Evolutionary conservation across 192 early-diverging fungal genomes (phyloP), one percentile per base, ranked within the genome.

Genomic region (Allomyces arbusculus): DNA sequence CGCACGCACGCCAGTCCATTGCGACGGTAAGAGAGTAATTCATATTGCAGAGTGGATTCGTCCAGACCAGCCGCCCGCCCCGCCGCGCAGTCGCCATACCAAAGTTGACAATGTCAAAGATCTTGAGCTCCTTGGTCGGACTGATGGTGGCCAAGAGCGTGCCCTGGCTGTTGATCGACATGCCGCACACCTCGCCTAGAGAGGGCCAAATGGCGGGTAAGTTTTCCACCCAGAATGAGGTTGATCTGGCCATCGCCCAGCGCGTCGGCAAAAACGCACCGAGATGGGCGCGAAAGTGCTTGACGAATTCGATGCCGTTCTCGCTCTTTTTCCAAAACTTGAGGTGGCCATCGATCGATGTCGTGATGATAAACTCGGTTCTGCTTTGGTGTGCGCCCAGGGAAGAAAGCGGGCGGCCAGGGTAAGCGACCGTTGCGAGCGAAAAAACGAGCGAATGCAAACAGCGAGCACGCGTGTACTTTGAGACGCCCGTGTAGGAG

Each of bases 311-410:
- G 61, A 99, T 88, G 14, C 94, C 96, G 44, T 77, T 77, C 7
- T 77, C 81, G 22, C 87, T 84, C 78, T 95, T 97, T 72, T 99
- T 97, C 96, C 96, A 99, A 65, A 97, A 99, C 74, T 99, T 99
- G 16, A 99, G 83, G 68, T 95, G 94, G 1, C 96, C 96, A 74
- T 99, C 93, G 0, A 86, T 77, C 0, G 94, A 97, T 0, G 91
- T 88, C 3, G 96, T 99, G 55, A 99, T 82, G 33, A 99, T 74
- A 75, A 95, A 99, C 66, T 94, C 92, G 8, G 86, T 91, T 67
- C 85, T 87, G 66, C 16, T 58, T 58, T 14, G 16, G 20, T 14
- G 12, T 58, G 4, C 9, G 5, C n/a, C 1, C 3, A 20, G 19
- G 40, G 66, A 23, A 22, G 24, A 67, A n/a, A 62, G 63, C 33